Evolutionary conservation across 148 eudicot species (phyloP), one percentile per base, ranked within the genome.

Genomic region (Agrostemma githago): DNA sequence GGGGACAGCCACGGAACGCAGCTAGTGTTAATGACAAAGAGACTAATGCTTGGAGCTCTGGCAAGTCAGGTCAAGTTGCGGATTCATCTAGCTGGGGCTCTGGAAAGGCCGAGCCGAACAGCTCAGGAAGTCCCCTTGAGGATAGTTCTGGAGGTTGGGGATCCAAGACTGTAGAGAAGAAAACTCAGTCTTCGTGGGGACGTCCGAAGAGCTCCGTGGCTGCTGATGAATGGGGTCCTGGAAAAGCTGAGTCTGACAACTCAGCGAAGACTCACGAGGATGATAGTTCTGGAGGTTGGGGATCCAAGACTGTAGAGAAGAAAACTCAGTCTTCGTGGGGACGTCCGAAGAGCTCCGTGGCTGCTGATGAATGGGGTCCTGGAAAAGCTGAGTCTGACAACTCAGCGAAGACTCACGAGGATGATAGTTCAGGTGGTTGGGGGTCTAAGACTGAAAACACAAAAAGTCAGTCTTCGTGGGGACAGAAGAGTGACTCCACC

Each of bases 81-180:
- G 14, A n/a, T 63, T 38, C 41, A 63, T 63, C 67, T 63, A 15
- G 67, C 67, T 63, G 67, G 67, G 67, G 67, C 37, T 63, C 67
- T 6, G 67, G 42, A 63, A 63, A 63, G 43, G 67, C 67, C 37
- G 67, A 37, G 15, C 12, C 42, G 3, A 43, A 38, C 43, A 63
- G 43, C 67, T 34, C 17, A 12, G 16, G 1, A 4, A 63, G 38
- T n/a, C 15, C 67, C 17, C 67, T 0, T 38, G 67, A 63, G 67
- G 67, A 63, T 63, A 63, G 14, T 37, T 63, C 67, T 63, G 56
- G 56, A 43, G 56, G 6, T 17, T 67, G 71, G 71, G 71, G 56
- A 5, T 67, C 71, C 7, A 67, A 43, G 54, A 42, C 37, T 67
- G 56, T 42, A 3, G 71, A 67, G 5, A 8, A n/a, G n/a, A n/a